Conservation (phyloP, 768 basidiomycete genomes). For the Agaricus subrufescens region DNA sequence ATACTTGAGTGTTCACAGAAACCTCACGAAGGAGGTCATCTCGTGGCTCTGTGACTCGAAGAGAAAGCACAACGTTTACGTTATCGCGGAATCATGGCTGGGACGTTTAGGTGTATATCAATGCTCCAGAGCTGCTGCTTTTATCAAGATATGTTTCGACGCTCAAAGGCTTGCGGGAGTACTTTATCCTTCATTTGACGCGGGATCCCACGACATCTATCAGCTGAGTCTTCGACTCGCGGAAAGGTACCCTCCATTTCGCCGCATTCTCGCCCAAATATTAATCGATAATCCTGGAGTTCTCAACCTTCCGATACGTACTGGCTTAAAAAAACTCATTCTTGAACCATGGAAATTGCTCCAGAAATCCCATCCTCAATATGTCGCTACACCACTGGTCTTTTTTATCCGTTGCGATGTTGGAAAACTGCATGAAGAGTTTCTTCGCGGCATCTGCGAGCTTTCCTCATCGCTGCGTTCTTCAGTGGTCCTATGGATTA, state of each 20-base stretch:
- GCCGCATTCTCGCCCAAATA: conserved; percentile 11
- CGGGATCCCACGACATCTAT: conserved; percentile 12
- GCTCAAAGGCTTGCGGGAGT: neutral
- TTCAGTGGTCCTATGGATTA: neutral
- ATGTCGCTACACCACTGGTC: neutral
- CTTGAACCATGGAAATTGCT: conserved; percentile 15
- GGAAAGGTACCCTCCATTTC: conserved; percentile 12
- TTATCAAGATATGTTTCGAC: neutral
- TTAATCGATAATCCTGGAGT: conserved; percentile 18
- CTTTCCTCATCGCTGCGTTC: neutral
- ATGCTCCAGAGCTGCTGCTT: neutral
- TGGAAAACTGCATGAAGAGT: neutral
- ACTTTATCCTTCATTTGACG: too few relatives aligned
- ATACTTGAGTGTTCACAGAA: neutral
- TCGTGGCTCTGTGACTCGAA: neutral
- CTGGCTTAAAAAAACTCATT: conserved; percentile 20
- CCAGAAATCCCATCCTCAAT: conserved; percentile 6
- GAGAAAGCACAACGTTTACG: neutral
- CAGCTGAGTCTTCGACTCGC: conserved; percentile 15
- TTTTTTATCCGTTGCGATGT: neutral
- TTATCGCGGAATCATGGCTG: neutral
- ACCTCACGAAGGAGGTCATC: neutral
- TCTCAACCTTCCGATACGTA: conserved; percentile 10
- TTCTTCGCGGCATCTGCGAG: neutral
- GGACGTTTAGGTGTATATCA: neutral